Conservation (phyloP, 2,329 filamentous ascomycete genomes). For the Fusarium duplospermum region DNA sequence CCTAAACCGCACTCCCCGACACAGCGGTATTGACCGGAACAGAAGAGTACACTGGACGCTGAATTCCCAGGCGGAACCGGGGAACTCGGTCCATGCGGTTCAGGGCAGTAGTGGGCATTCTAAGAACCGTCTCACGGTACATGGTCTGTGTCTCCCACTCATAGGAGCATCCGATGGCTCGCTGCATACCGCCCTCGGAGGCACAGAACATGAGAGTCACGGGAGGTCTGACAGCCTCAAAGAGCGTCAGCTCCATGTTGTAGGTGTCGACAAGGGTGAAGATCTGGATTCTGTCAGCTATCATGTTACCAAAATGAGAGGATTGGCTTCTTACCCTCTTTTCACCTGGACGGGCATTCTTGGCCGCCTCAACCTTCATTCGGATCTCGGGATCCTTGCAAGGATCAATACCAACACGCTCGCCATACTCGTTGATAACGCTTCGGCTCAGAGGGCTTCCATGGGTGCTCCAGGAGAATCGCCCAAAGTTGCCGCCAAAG, state of each 20-base stretch:
- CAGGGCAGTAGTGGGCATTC: constrained; percentile 38
- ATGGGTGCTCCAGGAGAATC: constrained; percentile 45
- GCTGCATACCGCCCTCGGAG: constrained; percentile 44
- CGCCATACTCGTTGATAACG: constrained; percentile 41
- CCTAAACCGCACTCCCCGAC: background rate
- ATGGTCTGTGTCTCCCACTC: constrained; percentile 44
- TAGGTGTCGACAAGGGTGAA: constrained; percentile 53
- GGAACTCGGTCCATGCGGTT: constrained; percentile 42
- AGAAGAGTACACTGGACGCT: constrained; percentile 35
- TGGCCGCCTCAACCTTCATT: constrained; percentile 44
- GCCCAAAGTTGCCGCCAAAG: constrained; percentile 46
- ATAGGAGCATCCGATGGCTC: constrained; percentile 43
- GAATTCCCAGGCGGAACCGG: constrained; percentile 42
- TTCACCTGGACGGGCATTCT: constrained; percentile 42
- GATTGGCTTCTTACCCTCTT: constrained; percentile 37
- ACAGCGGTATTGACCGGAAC: constrained; percentile 22
- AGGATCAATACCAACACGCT: constrained; percentile 45
- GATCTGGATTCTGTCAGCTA: constrained; percentile 34
- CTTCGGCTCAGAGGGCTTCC: constrained; percentile 45
- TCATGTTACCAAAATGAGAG: background rate
- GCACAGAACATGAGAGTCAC: constrained; percentile 45
- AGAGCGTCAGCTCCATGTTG: constrained; percentile 50
- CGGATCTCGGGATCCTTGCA: constrained; percentile 37
- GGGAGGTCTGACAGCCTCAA: constrained; percentile 46
- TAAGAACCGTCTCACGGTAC: constrained; percentile 43